Evolutionary conservation across 345 rosid genomes (phyloP).

Genomic region (Chamaenerion angustifolium): DNA sequence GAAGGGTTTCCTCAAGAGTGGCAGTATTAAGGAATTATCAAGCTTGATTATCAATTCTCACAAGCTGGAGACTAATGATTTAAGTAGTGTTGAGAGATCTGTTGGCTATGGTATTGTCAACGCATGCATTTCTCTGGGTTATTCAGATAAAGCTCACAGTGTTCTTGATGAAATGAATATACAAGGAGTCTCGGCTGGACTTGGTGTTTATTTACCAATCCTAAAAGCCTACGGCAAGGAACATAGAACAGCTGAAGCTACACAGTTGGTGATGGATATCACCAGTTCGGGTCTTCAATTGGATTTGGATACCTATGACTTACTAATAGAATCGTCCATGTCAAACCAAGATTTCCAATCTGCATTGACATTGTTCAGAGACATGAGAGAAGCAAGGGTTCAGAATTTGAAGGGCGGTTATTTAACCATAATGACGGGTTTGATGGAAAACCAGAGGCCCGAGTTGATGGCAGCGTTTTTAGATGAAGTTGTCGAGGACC

Average conservation of each 20-base stretch:
- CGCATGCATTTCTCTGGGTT: constrained; percentile 64
- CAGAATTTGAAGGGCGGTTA: constrained; percentile 62
- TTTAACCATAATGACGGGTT: constrained; percentile 75
- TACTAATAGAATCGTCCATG: constrained; percentile 81
- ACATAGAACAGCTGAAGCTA: constrained; percentile 77
- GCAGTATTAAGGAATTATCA: constrained; percentile 49
- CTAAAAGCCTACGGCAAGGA: constrained; percentile 76
- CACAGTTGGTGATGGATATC: constrained; percentile 72
- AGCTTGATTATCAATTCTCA: constrained; percentile 62
- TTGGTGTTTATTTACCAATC: constrained; percentile 74
- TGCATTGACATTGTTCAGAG: constrained; percentile 78
- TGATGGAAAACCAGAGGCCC: constrained; percentile 65
- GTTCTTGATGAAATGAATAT: constrained; percentile 71
- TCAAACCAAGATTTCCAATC: constrained; percentile 81
- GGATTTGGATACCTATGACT: constrained; percentile 43
- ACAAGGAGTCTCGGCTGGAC: constrained; percentile 49
- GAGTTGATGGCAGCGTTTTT: constrained; percentile 84
- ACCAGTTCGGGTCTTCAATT: constrained; percentile 58
- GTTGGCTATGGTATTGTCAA: constrained; percentile 62
- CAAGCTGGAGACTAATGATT: constrained; percentile 33
- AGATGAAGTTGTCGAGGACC: constrained; percentile 90
- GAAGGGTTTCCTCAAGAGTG: constrained; percentile 50
- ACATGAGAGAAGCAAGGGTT: constrained; percentile 65
- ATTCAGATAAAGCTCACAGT: constrained; percentile 72
- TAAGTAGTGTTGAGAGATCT: constrained; percentile 23